phyloP scores from a whole-genome alignment of 495 filamentous ascomycete genomes.

The Penicillium coprophilum region DNA sequence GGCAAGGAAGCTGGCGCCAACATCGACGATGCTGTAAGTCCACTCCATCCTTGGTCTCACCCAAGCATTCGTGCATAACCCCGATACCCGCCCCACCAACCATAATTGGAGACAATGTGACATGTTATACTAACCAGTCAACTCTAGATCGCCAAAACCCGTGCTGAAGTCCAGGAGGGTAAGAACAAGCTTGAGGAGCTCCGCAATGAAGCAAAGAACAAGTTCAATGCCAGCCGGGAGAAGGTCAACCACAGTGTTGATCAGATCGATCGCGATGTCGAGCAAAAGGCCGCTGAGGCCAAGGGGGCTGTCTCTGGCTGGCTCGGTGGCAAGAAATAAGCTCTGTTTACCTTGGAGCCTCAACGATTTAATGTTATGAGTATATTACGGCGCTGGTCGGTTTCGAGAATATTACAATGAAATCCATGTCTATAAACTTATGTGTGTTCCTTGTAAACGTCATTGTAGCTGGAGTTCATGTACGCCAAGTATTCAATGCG shows the following conservation, averaged over 20 bases:
- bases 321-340: conserved; percentile 69
- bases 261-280: conserved; percentile 67
- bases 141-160: conserved; percentile 59
- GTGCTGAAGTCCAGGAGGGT: conserved; percentile 58
- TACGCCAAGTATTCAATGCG: neutral
- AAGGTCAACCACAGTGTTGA: conserved; percentile 54
- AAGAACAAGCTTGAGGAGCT: conserved; percentile 69
- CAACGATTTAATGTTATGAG: neutral
- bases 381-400: conserved; percentile 6
- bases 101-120: conserved; percentile 8
- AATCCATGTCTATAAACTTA: neutral
- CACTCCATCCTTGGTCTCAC: neutral
- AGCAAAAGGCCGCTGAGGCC: conserved; percentile 71
- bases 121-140: conserved; percentile 5
- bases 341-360: neutral
- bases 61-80: neutral
- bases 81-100: conserved; percentile 2
- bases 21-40: conserved; percentile 56
- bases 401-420: conserved; percentile 3
- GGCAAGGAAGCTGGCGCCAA: conserved; percentile 53
- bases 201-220: conserved; percentile 39
- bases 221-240: conserved; percentile 35
- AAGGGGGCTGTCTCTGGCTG: conserved; percentile 77
- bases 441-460: neutral
- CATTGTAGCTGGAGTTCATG: neutral